phyloP scores from a whole-genome alignment of 371 early-diverging fungal genomes.

The Gilbertella persicaria region DNA sequence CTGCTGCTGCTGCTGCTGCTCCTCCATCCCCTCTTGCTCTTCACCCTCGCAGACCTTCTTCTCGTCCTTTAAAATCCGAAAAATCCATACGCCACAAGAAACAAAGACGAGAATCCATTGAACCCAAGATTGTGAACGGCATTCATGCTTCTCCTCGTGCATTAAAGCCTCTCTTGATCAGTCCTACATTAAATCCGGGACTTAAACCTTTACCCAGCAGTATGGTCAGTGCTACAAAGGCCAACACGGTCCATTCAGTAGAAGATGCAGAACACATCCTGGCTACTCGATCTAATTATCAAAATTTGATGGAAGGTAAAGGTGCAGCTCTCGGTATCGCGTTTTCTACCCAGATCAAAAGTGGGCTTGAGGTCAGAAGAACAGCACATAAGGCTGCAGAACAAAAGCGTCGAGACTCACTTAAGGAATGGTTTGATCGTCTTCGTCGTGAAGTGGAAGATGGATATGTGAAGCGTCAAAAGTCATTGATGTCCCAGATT shows the following conservation, averaged over 20 bases:
- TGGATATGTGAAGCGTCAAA: conserved; percentile 50
- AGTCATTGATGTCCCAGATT: conserved; percentile 23
- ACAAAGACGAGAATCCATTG: conserved; percentile 23
- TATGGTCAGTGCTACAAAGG: not conserved
- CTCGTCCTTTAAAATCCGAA: not conserved
- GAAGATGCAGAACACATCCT: conserved; percentile 55
- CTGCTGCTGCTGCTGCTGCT: not conserved
- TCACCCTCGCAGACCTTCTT: not conserved
- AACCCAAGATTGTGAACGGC: conserved; percentile 5
- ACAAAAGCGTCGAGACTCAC: conserved; percentile 87
- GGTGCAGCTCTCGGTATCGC: conserved; percentile 73
- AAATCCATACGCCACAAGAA: conserved; percentile 11
- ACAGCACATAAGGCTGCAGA: conserved; percentile 92
- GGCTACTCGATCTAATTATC: conserved; percentile 85
- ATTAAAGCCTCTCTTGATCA: conserved; percentile 46
- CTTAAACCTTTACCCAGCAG: conserved; percentile 16
- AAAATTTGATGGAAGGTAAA: conserved; percentile 81
- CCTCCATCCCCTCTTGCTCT: conserved; percentile 6
- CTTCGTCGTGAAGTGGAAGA: conserved; percentile 72
- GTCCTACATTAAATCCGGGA: conserved; percentile 38
- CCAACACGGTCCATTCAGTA: conserved; percentile 4
- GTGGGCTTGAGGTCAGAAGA: conserved; percentile 72
- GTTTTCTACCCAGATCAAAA: conserved; percentile 69
- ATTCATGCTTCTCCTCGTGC: conserved; percentile 41
- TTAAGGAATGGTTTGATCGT: conserved; percentile 84